Percentiles rank a stretch among this genome's conserved stretches.
These are phyloP conservation scores for Heterococcus sp. DNA, from an alignment of 108 stramenopile genomes.

Conservation along the genomic window DNA sequence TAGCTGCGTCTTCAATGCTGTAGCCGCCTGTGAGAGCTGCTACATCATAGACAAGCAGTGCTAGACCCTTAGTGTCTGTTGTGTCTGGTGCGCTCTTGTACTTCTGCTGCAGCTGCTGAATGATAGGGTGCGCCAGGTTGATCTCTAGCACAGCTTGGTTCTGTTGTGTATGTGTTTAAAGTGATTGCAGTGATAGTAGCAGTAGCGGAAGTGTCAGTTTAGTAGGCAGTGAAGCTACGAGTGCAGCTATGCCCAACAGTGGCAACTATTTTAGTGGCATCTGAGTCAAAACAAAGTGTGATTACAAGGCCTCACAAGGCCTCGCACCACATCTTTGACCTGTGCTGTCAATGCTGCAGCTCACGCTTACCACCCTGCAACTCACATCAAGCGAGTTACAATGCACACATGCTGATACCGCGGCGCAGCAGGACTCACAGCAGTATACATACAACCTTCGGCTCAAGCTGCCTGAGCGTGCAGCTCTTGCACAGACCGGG, in stretches of 20 bases:
- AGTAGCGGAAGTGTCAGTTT: conserved; percentile 43
- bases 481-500: too few species aligned
- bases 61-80: conserved; percentile 71
- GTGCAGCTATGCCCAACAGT: too few species aligned
- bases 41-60: conserved; percentile 81
- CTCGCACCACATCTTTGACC: too few species aligned
- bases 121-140: conserved; percentile 87
- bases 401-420: conserved; percentile 2
- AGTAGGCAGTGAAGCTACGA: not conserved
- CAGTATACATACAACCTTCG: not conserved
- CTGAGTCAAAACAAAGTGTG: too few species aligned
- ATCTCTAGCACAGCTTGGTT: conserved; percentile 88
- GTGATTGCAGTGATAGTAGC: not conserved
- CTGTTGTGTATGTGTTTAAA: not conserved
- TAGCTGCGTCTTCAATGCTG: conserved; percentile 75
- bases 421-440: not conserved
- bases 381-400: too few species aligned
- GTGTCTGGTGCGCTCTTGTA: conserved; percentile 60
- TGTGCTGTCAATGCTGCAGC: too few species aligned
- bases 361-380: too few species aligned
- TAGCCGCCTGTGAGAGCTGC: conserved; percentile 93
- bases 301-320: too few species aligned
- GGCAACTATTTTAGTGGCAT: too few species aligned
- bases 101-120: conserved; percentile 65
- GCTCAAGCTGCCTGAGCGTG: too few species aligned